phyloP scores from a whole-genome alignment of 345 rosid species.

The Moringa oleifera region DNA sequence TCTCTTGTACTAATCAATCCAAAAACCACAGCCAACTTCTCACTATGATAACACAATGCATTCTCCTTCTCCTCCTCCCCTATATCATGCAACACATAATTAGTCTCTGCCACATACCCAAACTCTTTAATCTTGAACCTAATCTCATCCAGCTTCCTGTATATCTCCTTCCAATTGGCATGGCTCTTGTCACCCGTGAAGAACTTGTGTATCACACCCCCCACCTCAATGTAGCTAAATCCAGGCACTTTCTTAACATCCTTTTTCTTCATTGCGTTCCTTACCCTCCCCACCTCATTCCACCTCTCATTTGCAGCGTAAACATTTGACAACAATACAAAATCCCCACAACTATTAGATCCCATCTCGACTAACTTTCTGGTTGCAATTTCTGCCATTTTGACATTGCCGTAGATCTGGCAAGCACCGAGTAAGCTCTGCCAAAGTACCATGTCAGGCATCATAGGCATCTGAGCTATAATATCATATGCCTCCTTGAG shows the following conservation, averaged over 20 bases:
- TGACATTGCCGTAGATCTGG: constrained; percentile 53
- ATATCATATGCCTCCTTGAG: constrained; percentile 62
- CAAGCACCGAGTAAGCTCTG: constrained; percentile 82
- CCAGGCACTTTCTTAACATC: constrained; percentile 82
- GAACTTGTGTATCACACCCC: constrained; percentile 62
- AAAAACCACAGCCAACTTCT: constrained; percentile 83
- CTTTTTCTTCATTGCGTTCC: constrained; percentile 63
- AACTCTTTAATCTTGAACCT: constrained; percentile 57
- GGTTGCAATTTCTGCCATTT: constrained; percentile 74
- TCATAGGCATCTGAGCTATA: constrained; percentile 52
- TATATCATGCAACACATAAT: constrained; percentile 77
- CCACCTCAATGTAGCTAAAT: constrained; percentile 67
- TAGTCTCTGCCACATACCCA: constrained; percentile 71
- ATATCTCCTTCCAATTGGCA: constrained; percentile 49
- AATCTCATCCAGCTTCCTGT: constrained; percentile 66
- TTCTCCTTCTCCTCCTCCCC: constrained; percentile 91
- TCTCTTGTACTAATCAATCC: constrained; percentile 54
- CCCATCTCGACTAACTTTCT: constrained; percentile 67
- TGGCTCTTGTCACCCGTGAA: constrained; percentile 68
- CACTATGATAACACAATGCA: constrained; percentile 70
- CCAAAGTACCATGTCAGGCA: constrained; percentile 73
- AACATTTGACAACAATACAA: constrained; percentile 65
- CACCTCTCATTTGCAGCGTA: constrained; percentile 78
- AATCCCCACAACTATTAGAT: constrained; percentile 66
- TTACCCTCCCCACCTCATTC: constrained; percentile 73